These are phyloP conservation scores for Fusarium oligoseptatum DNA, from an alignment of 2,329 filamentous ascomycete species.

Conservation along the genomic window DNA sequence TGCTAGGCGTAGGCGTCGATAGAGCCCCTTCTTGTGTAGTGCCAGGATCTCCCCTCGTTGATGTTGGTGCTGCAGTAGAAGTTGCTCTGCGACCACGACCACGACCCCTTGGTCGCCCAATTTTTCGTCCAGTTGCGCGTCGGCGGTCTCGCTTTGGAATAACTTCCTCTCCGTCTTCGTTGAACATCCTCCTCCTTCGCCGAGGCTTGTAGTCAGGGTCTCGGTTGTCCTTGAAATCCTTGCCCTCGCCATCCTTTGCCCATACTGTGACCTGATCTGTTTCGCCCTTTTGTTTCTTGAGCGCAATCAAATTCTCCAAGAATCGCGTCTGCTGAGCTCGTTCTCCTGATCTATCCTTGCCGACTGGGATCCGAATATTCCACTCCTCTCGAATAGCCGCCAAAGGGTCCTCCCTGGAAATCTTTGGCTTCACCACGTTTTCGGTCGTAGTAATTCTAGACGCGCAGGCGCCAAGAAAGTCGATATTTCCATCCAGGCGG, in stretches of 20 bases:
- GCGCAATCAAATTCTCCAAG: slow-evolving; percentile 73
- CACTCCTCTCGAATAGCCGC: slow-evolving; percentile 57
- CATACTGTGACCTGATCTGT: slow-evolving; percentile 74
- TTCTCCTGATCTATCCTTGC: slow-evolving; percentile 62
- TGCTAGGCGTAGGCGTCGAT: slow-evolving; percentile 53
- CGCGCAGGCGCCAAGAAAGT: slow-evolving; percentile 79
- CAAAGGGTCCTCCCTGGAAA: slow-evolving; percentile 51
- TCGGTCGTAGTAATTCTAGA: slow-evolving; percentile 78
- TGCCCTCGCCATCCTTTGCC: slow-evolving; percentile 59
- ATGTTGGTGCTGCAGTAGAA: slow-evolving; percentile 10
- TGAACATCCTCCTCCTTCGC: slow-evolving; percentile 43
- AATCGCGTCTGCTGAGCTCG: slow-evolving; percentile 67
- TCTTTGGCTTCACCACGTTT: slow-evolving; percentile 67
- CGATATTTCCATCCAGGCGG: slow-evolving; percentile 70
- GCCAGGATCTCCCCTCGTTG: slow-evolving; percentile 25
- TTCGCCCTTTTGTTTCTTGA: slow-evolving; percentile 75
- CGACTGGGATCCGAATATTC: slow-evolving; percentile 60
- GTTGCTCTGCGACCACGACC: slow-evolving; percentile 25
- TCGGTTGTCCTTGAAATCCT: slow-evolving; percentile 57
- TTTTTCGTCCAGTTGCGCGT: slow-evolving; percentile 33
- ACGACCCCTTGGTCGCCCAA: slow-evolving; percentile 40
- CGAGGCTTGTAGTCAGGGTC: slow-evolving; percentile 57
- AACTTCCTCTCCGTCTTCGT: slow-evolving; percentile 45
- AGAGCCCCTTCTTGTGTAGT: slow-evolving; percentile 33
- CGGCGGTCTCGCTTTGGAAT: slow-evolving; percentile 36